Conservation (phyloP, 768 basidiomycete species). For the Lactifluus rugatus region DNA sequence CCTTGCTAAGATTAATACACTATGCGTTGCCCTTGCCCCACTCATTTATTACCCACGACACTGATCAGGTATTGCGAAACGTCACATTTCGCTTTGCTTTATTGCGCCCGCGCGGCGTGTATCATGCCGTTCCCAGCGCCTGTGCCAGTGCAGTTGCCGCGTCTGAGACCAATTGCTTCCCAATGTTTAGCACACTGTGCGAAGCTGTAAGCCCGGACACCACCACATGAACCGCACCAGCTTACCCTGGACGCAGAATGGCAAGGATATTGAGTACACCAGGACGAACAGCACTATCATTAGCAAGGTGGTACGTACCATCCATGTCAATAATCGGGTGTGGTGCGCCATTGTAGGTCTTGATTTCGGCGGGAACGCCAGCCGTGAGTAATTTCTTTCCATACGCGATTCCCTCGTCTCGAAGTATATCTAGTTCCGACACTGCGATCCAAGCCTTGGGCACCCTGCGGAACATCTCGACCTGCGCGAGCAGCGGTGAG, state of each 20-base stretch:
- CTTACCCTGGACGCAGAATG: constrained; percentile 21
- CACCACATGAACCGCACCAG: constrained; percentile 2
- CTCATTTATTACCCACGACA: constrained; percentile 1
- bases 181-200: constrained; percentile 25
- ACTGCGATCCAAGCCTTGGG: constrained; percentile 57
- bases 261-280: background rate
- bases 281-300: background rate
- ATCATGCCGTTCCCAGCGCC: constrained; percentile 21
- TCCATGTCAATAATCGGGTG: constrained; percentile 73
- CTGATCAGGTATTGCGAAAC: constrained; percentile 8
- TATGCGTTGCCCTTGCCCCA: constrained; percentile 1
- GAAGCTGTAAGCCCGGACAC: constrained; percentile 13
- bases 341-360: constrained; percentile 53
- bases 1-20: constrained; percentile 9
- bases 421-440: constrained; percentile 55
- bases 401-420: constrained; percentile 57
- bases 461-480: constrained; percentile 37
- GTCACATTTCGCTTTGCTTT: background rate
- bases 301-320: constrained; percentile 32
- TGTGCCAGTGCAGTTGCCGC: constrained; percentile 29
- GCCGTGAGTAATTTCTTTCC: constrained; percentile 43
- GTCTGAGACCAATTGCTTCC: constrained; percentile 30
- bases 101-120: background rate
- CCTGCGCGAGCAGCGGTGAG: constrained; percentile 62
- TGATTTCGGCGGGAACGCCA: constrained; percentile 45